Base-by-base conservation (phyloP, 345 rosid genomes). In the Acer campestre region DNA sequence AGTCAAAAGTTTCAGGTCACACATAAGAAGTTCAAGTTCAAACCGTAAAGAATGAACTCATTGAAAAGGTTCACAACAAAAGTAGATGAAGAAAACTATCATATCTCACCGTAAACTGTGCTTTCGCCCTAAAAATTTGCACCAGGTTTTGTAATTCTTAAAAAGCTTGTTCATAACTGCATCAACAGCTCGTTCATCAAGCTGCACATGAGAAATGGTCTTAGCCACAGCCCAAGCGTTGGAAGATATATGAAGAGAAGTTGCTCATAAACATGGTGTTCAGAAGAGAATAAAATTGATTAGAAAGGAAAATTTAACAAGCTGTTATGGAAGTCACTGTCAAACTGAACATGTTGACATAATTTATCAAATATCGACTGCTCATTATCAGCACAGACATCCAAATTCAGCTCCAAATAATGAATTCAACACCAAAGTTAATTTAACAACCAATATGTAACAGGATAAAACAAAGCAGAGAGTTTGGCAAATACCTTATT, bases 101-200 rank as follows among this genome's bases (percentile, higher is more conserved):
- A 51, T 38, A 61, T 73, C 84, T 82, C 82, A 96, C 99, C 98
- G 86, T 78, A 94, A 88, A 83, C 99, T 94, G 81, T 96, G 98
- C 83, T 96, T 94, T 51, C 97, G 88, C 59, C 99, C 97, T 84
- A 94, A 84, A 81, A 92, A 90, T 77, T 92, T 94, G 90, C 99
- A 91, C 98, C 99, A 96, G 61, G 84, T 91, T 79, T 90, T 96
- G 84, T 94, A 94, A 78, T 96, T 94, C 85, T 92, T 91, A 76
- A 92, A 96, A 68, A 92, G 92, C 83, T 96, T 94, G 86, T 82
- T 66, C 98, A 88, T 92, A 55, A 94, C 92, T 62, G 90, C 97
- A 87, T 94, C 98, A 79, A 89, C 86, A 25, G 99, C 98, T 78
- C 99, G 89, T 76, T 94, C 99, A 78, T 96, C 99, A 79, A 96